Percentiles rank a stretch among this genome's conserved stretches.
Conservation (phyloP, 139 green algal genomes). For the Chlorella sorokiniana region DNA sequence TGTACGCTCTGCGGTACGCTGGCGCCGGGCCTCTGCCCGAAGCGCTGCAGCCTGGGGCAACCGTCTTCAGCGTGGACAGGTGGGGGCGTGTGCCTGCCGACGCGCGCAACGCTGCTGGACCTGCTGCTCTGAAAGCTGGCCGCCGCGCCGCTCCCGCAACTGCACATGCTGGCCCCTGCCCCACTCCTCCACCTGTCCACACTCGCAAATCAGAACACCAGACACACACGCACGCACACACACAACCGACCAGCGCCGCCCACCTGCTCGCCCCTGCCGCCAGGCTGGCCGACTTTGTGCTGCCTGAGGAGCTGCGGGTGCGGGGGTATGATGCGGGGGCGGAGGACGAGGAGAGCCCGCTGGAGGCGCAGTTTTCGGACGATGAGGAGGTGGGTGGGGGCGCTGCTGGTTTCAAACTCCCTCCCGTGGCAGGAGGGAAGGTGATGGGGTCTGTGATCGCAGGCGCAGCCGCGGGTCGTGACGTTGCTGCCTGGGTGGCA, state of each 20-base stretch:
- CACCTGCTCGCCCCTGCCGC: not conserved
- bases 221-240: too few species aligned
- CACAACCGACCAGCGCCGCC: not conserved
- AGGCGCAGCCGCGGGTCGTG: too few species aligned
- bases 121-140: too few species aligned
- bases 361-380: slow-evolving; percentile 44
- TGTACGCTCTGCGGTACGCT: slow-evolving; percentile 57
- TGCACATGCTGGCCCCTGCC: too few species aligned
- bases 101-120: not conserved
- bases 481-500: not conserved
- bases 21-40: slow-evolving; percentile 25
- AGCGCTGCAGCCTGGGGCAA: slow-evolving; percentile 4
- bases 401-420: too few species aligned
- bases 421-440: not conserved
- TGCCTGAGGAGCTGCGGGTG: slow-evolving; percentile 32
- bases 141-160: not conserved
- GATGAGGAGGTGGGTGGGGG: slow-evolving; percentile 35
- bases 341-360: slow-evolving; percentile 33
- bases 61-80: slow-evolving; percentile 35
- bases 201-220: too few species aligned
- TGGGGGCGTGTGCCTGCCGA: not conserved
- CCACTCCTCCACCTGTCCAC: too few species aligned
- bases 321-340: slow-evolving; percentile 10
- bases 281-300: slow-evolving; percentile 44
- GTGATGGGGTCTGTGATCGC: not conserved